Evolutionary conservation across 805 yeast genomes (phyloP), one percentile per base, ranked within the genome.

Genomic region (Ogataea parapolymorpha): DNA sequence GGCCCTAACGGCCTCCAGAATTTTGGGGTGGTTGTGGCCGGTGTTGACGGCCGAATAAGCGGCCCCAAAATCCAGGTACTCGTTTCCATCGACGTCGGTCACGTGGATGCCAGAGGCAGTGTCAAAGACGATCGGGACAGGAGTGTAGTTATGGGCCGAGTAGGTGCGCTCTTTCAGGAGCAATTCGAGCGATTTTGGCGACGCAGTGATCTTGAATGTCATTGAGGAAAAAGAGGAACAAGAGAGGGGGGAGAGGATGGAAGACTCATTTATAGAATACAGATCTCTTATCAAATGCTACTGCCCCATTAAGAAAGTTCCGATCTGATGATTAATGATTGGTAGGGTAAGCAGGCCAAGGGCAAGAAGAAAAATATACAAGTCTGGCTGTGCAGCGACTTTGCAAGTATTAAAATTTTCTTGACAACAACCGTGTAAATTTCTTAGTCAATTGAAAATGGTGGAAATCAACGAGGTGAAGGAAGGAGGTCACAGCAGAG

Each of bases 401-500:
- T 22, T 17, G 26, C 11, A n/a, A 13, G 6, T 12, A 10, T 30
- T 37, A 39, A 39, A 39, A 39, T 41, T 35, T 41, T 35, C 40
- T 32, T 35, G 40, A 35, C 40, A 40, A 40, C 39, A 40, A 40
- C 34, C 9, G 22, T 20, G 22, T 20, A 20, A 20, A 2, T 20
- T 16, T 31, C 35, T 33, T 20, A 23, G 26, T 15, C 42, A 39
- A 39, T 39, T 33, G 16, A 42, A 37, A 36, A 85, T 85, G 95
- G 91, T 82, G 31, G 83, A 81, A 60, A 82, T 85, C 55, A 78
- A 71, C 63, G 95, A 87, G 62, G 84, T 86, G 35, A 84, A 80
- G 51, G 82, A 84, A 41, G 45, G 42, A 9, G 30, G 48, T 18
- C 48, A 45, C n/a, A 35, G 53, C 20, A 53, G 55, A 34, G 63